A percentile compares a stretch with the other conserved stretches of the same genome.
Evolutionary conservation across 257 asterid species (phyloP).

Genomic region (Solanum okadae): DNA sequence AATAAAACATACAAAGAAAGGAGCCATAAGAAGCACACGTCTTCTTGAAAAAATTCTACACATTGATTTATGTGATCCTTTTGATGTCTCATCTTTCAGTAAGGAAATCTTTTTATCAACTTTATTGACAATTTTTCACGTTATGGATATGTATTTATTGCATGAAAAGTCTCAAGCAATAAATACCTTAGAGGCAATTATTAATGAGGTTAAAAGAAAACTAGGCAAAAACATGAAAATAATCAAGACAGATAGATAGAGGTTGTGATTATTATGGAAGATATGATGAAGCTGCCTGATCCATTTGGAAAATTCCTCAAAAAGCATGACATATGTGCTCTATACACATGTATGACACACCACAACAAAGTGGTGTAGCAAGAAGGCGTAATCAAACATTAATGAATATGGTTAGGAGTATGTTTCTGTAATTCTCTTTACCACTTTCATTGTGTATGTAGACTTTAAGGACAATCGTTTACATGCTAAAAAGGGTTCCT

Average conservation of each 20-base stretch:
- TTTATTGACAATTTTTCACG: background rate
- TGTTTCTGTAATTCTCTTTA: background rate
- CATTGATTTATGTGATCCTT: background rate
- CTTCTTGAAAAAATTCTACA: background rate
- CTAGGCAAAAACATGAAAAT: background rate
- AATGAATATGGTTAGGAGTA: background rate
- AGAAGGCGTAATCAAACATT: background rate
- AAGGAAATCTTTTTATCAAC: background rate
- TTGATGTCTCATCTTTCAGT: background rate
- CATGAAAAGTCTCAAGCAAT: background rate
- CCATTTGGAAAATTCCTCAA: background rate
- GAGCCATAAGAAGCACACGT: background rate
- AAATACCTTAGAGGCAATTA: background rate
- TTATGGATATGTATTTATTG: background rate
- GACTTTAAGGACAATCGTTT: background rate
- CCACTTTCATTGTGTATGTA: background rate
- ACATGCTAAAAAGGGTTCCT: background rate
- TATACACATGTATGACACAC: background rate
- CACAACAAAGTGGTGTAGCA: background rate
- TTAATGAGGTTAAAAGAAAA: background rate
- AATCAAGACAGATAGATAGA: background rate
- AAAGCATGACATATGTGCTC: background rate
- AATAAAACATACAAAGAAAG: background rate
- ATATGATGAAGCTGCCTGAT: background rate
- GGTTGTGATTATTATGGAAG: background rate